A percentile compares a stretch with the other conserved stretches of the same genome.
phyloP scores from a whole-genome alignment of 805 yeast genomes.

The Torulaspora maleeae region DNA sequence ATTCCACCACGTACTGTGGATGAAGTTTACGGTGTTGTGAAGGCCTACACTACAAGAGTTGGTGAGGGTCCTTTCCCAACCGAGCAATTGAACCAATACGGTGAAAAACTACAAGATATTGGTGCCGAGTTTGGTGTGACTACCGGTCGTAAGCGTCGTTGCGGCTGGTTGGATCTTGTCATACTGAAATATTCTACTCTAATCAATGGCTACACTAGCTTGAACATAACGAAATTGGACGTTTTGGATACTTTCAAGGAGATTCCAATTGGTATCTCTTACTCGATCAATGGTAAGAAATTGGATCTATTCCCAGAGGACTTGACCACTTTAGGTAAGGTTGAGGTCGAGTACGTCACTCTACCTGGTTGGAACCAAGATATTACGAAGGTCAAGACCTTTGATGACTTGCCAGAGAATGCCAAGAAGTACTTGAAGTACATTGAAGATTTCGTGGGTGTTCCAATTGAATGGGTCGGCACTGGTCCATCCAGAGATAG shows the following conservation, averaged over 20 bases:
- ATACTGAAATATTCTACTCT: slow-evolving; percentile 85
- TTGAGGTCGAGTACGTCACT: slow-evolving; percentile 86
- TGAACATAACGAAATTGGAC: slow-evolving; percentile 93
- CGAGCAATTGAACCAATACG: slow-evolving; percentile 83
- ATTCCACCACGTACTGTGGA: slow-evolving; percentile 82
- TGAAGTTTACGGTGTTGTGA: slow-evolving; percentile 90
- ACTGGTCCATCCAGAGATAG: slow-evolving; percentile 96
- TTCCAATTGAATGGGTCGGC: slow-evolving; percentile 95
- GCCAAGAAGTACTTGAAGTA: slow-evolving; percentile 79
- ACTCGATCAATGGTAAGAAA: slow-evolving; percentile 71
- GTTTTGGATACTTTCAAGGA: slow-evolving; percentile 87
- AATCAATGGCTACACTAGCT: slow-evolving; percentile 91
- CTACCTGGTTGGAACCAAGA: slow-evolving; percentile 92
- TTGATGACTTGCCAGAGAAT: slow-evolving; percentile 77
- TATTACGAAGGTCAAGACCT: slow-evolving; percentile 65
- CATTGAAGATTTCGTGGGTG: slow-evolving; percentile 79
- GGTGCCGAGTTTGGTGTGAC: slow-evolving; percentile 98
- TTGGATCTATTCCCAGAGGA: slow-evolving; percentile 90
- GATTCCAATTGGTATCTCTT: slow-evolving; percentile 81
- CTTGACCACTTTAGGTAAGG: slow-evolving; percentile 71
- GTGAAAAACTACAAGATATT: slow-evolving; percentile 80
- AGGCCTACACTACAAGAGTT: slow-evolving; percentile 97
- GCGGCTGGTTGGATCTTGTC: slow-evolving; percentile 98
- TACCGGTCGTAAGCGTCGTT: slow-evolving; percentile 97
- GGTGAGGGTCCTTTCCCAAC: slow-evolving; percentile 99